Percentiles rank a stretch among this genome's conserved stretches.
These are phyloP conservation scores for Wickerhamomyces rabaulensis DNA, from an alignment of 805 yeast genomes.

Conservation along the genomic window DNA sequence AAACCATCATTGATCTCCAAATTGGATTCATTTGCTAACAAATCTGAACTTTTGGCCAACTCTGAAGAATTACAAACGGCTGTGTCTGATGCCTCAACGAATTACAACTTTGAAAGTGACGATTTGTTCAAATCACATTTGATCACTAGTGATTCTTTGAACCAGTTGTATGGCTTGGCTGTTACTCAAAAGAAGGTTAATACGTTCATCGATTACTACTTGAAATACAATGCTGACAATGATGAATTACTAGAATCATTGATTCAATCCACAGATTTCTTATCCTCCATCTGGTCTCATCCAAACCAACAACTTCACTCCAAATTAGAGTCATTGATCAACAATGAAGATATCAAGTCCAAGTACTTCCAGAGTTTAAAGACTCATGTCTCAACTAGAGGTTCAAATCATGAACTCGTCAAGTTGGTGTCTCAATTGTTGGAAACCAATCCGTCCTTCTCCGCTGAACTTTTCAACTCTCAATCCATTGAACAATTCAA, in stretches of 20 bases:
- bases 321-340: slow-evolving; percentile 2
- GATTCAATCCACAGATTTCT: slow-evolving; percentile 8
- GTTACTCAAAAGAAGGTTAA: slow-evolving; percentile 12
- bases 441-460: slow-evolving; percentile 6
- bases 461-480: background rate
- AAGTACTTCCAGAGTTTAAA: slow-evolving; percentile 9
- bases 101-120: slow-evolving; percentile 25
- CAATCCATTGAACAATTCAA: slow-evolving; percentile 17
- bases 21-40: slow-evolving; percentile 28
- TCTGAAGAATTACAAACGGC: slow-evolving; percentile 19
- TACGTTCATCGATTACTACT: slow-evolving; percentile 19
- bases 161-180: slow-evolving; percentile 29
- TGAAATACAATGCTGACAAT: slow-evolving; percentile 12
- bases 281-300: slow-evolving; percentile 8
- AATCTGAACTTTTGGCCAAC: slow-evolving; percentile 13
- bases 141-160: slow-evolving; percentile 29
- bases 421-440: slow-evolving; percentile 13
- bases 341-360: slow-evolving; percentile 3
- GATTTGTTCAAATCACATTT: slow-evolving; percentile 25
- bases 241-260: slow-evolving; percentile 9
- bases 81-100: slow-evolving; percentile 18
- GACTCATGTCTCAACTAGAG: background rate
- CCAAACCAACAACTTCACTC: slow-evolving; percentile 6
- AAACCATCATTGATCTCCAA: slow-evolving; percentile 25
- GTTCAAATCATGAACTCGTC: slow-evolving; percentile 3